Evolutionary conservation across 176 grass and related monocot species (phyloP).

Genomic region (Cenchrus americanus): DNA sequence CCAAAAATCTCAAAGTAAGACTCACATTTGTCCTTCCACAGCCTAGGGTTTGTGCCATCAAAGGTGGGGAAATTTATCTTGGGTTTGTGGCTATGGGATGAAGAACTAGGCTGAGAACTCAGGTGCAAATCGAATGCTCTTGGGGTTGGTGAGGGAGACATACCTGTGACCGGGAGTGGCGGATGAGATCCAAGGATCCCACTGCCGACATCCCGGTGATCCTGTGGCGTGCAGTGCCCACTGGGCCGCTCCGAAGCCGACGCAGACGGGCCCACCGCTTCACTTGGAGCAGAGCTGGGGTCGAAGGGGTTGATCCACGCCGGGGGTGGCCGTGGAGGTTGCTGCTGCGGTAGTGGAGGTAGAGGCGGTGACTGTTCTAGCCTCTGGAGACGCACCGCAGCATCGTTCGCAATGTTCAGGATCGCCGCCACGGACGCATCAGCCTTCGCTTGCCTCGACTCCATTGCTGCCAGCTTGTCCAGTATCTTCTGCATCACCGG

Average conservation of each 20-base stretch:
- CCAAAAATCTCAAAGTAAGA: background rate
- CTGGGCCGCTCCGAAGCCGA: background rate
- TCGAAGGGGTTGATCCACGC: background rate
- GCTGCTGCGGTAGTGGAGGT: too few species aligned
- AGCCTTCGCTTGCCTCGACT: too few species aligned
- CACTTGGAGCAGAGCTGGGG: background rate
- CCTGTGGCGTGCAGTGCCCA: background rate
- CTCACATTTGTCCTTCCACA: background rate
- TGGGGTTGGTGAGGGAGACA: too few species aligned
- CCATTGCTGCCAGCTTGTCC: too few species aligned
- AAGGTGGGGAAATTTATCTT: background rate
- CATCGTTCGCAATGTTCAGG: too few species aligned
- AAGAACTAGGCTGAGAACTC: too few species aligned
- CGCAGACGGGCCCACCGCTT: background rate
- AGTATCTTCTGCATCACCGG: too few species aligned
- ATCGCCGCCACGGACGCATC: too few species aligned
- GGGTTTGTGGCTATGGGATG: fast-evolving
- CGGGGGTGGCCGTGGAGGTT: too few species aligned
- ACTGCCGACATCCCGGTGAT: background rate
- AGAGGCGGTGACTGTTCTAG: too few species aligned
- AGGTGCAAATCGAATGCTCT: too few species aligned
- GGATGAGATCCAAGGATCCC: background rate
- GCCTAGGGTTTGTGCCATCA: background rate
- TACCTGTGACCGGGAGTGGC: background rate
- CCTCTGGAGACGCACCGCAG: too few species aligned